These are phyloP conservation scores for Mesembryanthemum crystallinum DNA, from an alignment of 148 eudicot species.

Conservation along the genomic window DNA sequence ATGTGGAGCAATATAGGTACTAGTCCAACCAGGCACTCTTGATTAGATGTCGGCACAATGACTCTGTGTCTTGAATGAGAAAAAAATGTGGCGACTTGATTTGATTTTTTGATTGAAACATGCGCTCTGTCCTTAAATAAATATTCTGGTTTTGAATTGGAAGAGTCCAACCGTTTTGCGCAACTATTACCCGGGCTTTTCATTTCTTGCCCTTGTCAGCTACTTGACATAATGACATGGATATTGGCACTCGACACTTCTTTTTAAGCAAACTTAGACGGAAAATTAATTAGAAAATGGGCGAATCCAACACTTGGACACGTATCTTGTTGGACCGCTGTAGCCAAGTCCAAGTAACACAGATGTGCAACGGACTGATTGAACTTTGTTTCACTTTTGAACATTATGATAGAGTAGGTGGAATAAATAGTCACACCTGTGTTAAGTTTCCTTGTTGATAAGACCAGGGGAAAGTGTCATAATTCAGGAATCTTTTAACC, in stretches of 20 bases:
- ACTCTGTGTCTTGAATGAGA: background rate
- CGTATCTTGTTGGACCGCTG: too few species aligned
- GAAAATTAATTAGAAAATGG: too few species aligned
- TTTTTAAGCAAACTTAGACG: too few species aligned
- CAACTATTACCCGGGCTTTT: background rate
- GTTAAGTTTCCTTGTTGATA: conserved; percentile 29
- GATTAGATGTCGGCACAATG: background rate
- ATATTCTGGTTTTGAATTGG: background rate
- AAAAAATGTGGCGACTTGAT: conserved; percentile 2
- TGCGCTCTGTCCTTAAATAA: conserved; percentile 8
- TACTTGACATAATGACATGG: background rate
- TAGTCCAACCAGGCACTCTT: background rate
- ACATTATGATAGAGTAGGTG: conserved; percentile 28
- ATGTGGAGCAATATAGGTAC: background rate
- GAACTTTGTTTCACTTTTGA: conserved; percentile 25
- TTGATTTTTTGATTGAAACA: conserved; percentile 2
- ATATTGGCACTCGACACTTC: background rate
- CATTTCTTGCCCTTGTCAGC: too few species aligned
- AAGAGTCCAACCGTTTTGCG: too few species aligned
- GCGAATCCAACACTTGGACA: too few species aligned
- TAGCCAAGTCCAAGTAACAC: background rate
- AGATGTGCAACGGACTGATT: conserved; percentile 18
- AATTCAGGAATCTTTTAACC: conserved; percentile 31
- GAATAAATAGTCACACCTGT: conserved; percentile 25
- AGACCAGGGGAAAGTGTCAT: conserved; percentile 29